Percentiles rank a stretch among this genome's conserved stretches.
Conservation (phyloP, 139 green algal genomes). For the Monoraphidium neglectum region DNA sequence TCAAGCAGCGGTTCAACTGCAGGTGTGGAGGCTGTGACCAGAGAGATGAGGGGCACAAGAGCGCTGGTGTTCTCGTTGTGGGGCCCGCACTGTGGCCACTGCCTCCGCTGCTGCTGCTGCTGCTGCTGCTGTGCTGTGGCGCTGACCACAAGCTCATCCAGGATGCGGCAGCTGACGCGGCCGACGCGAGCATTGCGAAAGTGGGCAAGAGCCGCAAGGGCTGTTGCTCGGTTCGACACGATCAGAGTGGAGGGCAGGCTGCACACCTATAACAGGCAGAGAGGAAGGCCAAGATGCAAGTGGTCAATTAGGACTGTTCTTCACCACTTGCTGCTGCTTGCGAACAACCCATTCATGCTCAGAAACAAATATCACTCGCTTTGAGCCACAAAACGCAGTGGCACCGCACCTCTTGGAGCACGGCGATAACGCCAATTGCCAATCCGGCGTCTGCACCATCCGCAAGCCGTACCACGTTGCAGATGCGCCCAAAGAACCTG, state of each 20-base stretch:
- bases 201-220: slow-evolving; percentile 13
- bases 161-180: slow-evolving; percentile 37
- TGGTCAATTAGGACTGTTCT: too few relatives aligned
- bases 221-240: slow-evolving; percentile 35
- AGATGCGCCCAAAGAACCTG: slow-evolving; percentile 43
- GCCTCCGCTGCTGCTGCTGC: neutral
- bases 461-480: slow-evolving; percentile 39
- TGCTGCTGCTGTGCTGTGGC: neutral
- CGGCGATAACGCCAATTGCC: slow-evolving; percentile 54
- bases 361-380: too few relatives aligned
- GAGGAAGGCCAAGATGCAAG: too few relatives aligned
- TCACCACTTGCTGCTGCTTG: too few relatives aligned
- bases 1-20: slow-evolving; percentile 9
- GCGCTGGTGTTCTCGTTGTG: neutral
- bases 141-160: neutral
- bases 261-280: too few relatives aligned
- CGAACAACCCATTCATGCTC: too few relatives aligned
- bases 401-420: slow-evolving; percentile 33
- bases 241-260: slow-evolving; percentile 47
- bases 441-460: neutral
- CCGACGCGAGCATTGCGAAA: slow-evolving; percentile 23
- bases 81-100: neutral
- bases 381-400: too few relatives aligned
- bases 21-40: neutral
- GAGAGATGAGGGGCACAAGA: too few relatives aligned